Base-by-base conservation (phyloP, 345 rosid genomes). In the Salix suchowensis region DNA sequence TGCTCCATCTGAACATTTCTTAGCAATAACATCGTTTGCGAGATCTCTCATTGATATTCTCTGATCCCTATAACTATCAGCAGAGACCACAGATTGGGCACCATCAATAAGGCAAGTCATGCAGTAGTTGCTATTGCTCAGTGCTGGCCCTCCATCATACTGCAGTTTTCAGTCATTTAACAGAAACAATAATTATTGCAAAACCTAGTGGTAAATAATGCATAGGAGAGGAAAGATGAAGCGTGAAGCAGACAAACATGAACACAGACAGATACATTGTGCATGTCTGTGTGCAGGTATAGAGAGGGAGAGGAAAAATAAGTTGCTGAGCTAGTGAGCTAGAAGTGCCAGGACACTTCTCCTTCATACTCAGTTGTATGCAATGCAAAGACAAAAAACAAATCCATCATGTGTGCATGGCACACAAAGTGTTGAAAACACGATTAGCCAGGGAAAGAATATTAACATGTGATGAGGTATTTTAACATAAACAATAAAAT, bases 11-110 rank as follows among this genome's bases (percentile, higher is more conserved):
- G 67, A 76, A 71, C 89, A 83, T 83, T 90, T 91, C 70, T 91
- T 94, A 1, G 88, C 75, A 69, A 96, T 86, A 55, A 85, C 94
- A 78, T 85, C 75, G 54, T 75, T 86, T 76, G 91, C 97, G 73
- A 91, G 79, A 77, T 76, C 90, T 84, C 88, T 96, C 96, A 93
- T 88, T 72, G 82, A 76, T 83, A 86, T 86, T 88, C 98, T 88
- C 82, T 90, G 90, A 84, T 93, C 97, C 85, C 94, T 87, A 76
- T 96, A 96, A 88, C 97, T 91, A 82, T 91, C 99, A 72, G 91
- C 93, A 80, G 77, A 89, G 73, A 93, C 94, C 75, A 91, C 80
- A 50, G 86, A 81, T 66, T 76, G 84, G 19, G 98, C 98, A 58
- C 85, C 88, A 86, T 91, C 93, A 44, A 88, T 67, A 82, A 96